Evolutionary conservation across 768 basidiomycete species (phyloP).

Genomic region (Amanita phalloides): DNA sequence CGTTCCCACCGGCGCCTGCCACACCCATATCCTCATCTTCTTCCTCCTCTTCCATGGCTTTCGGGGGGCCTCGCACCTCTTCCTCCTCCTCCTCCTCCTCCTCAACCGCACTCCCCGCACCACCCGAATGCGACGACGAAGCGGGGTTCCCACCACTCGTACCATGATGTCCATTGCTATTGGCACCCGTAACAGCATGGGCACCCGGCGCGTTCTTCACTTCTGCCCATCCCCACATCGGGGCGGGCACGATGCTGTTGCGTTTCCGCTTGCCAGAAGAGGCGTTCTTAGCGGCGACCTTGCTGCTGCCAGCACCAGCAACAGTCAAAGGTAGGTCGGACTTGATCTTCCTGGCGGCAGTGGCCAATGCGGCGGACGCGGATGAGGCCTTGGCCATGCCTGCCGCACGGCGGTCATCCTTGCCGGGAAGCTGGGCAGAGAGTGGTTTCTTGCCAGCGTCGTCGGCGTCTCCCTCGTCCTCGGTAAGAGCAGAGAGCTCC

Average conservation of each 20-base stretch:
- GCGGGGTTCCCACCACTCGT: not conserved
- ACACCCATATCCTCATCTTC: slow-evolving; percentile 8
- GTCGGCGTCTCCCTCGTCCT: slow-evolving; percentile 55
- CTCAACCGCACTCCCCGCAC: slow-evolving; percentile 5
- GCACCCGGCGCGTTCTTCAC: not conserved
- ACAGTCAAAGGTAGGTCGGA: slow-evolving; percentile 5
- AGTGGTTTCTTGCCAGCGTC: slow-evolving; percentile 11
- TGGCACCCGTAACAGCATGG: not conserved
- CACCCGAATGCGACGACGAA: slow-evolving; percentile 1
- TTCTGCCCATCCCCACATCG: slow-evolving; percentile 82
- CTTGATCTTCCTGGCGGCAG: not conserved
- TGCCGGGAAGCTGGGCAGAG: not conserved
- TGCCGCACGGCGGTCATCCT: not conserved
- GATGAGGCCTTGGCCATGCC: not conserved
- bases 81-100: slow-evolving; percentile 14
- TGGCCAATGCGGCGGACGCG: not conserved
- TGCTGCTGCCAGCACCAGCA: slow-evolving; percentile 8
- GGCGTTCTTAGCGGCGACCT: slow-evolving; percentile 4
- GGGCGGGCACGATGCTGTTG: slow-evolving; percentile 62
- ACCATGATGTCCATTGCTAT: not conserved
- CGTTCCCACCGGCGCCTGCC: not conserved
- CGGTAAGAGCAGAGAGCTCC: slow-evolving; percentile 76
- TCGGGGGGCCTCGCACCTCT: slow-evolving; percentile 6
- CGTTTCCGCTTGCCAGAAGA: slow-evolving; percentile 34
- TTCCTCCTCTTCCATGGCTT: slow-evolving; percentile 7